Evolutionary conservation across 257 asterid species (phyloP).

Genomic region (Striga asiatica): DNA sequence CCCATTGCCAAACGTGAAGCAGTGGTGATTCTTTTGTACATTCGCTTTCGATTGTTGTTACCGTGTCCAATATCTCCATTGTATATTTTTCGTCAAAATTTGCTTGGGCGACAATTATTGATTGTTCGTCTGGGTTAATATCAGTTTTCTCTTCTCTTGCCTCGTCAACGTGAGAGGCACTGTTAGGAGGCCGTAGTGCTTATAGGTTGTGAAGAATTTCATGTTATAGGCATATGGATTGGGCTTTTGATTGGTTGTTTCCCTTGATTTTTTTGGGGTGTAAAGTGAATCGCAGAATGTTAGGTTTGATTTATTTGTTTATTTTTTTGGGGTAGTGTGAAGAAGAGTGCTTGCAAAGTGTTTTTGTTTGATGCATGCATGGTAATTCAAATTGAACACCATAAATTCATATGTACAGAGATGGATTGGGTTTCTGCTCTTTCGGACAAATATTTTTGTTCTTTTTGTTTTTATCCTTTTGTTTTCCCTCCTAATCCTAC

Average conservation of each 20-base stretch:
- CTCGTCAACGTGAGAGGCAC: slow-evolving; percentile 32
- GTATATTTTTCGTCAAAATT: slow-evolving; percentile 27
- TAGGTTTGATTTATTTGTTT: slow-evolving; percentile 15
- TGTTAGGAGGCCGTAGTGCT: slow-evolving; percentile 20
- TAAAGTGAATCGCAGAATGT: slow-evolving; percentile 20
- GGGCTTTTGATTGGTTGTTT: slow-evolving; percentile 25
- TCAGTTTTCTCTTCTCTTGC: slow-evolving; percentile 33
- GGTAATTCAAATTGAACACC: background rate
- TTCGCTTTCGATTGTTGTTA: slow-evolving; percentile 10
- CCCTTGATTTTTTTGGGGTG: slow-evolving; percentile 32
- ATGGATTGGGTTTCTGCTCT: background rate
- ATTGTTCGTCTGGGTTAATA: slow-evolving; percentile 42
- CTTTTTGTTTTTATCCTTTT: too few species aligned
- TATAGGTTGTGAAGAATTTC: slow-evolving; percentile 30
- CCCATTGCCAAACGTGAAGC: slow-evolving; percentile 3
- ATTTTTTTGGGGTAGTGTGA: slow-evolving; percentile 13
- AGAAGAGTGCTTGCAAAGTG: slow-evolving; percentile 12
- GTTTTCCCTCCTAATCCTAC: too few species aligned
- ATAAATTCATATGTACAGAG: background rate
- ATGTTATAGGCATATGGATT: slow-evolving; percentile 22
- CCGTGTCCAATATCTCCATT: slow-evolving; percentile 22
- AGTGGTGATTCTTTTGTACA: slow-evolving; percentile 36
- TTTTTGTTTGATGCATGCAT: background rate
- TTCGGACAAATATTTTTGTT: too few species aligned
- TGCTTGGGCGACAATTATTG: slow-evolving; percentile 29